A percentile compares a stretch with the other conserved stretches of the same genome.
Conservation (phyloP, 169 alveolate genomes). For the Eimeria praecox region DNA sequence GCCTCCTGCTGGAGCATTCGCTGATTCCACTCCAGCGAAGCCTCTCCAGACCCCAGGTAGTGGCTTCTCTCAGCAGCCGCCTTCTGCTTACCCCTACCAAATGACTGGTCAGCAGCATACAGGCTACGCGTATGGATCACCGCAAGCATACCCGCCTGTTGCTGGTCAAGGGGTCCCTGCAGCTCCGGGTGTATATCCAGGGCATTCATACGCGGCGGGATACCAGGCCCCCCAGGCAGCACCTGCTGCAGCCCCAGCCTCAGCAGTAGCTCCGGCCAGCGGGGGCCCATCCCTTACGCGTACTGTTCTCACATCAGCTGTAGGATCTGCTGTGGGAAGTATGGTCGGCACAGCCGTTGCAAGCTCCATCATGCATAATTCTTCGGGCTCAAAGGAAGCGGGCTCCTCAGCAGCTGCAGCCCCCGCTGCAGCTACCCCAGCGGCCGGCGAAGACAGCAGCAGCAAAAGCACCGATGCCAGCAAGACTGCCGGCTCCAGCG, state of each 20-base stretch:
- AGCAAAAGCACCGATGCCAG: no score
- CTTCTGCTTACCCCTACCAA: no score
- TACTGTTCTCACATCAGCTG: conserved; percentile 27
- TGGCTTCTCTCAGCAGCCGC: no score
- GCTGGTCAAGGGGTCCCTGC: no score
- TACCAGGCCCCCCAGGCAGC: not conserved
- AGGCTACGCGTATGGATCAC: no score
- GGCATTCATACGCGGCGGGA: not conserved
- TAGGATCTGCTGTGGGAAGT: conserved; percentile 39
- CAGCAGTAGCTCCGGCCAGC: not conserved
- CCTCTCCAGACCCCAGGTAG: no score
- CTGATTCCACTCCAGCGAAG: not conserved
- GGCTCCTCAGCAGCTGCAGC: conserved; percentile 7
- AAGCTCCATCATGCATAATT: not conserved
- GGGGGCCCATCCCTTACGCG: conserved; percentile 9
- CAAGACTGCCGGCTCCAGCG: not conserved
- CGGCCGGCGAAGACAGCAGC: no score
- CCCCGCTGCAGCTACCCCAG: conserved; percentile 5
- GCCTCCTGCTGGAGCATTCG: not conserved
- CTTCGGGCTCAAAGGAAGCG: not conserved
- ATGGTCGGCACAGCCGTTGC: conserved; percentile 22
- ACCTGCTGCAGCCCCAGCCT: not conserved
- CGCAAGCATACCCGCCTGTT: no score
- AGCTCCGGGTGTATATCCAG: no score
- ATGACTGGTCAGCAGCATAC: no score